These are phyloP conservation scores for Lactuca saligna DNA, from an alignment of 129 eudicot species.

Conservation along the genomic window DNA sequence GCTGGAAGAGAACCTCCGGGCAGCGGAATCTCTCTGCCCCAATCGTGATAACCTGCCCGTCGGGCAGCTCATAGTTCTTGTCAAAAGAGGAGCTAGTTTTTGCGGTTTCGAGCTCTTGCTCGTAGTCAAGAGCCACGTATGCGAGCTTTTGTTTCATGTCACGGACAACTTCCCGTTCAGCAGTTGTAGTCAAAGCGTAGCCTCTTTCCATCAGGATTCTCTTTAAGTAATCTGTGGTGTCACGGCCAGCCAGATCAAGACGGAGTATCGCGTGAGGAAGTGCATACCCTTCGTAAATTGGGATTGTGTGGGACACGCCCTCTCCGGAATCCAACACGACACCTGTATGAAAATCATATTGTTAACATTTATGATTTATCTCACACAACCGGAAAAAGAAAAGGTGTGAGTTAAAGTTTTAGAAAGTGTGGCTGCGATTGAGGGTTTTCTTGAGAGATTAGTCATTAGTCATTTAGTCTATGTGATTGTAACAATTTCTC, in stretches of 20 bases:
- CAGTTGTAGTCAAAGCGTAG: conserved; percentile 58
- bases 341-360: conserved; percentile 27
- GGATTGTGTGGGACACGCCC: neutral
- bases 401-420: no score
- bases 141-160: conserved; percentile 57
- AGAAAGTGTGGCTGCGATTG: no score
- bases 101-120: neutral
- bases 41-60: neutral
- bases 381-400: neutral
- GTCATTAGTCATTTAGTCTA: no score
- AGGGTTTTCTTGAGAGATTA: no score
- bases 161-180: conserved; percentile 66
- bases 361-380: neutral
- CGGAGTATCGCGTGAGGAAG: neutral
- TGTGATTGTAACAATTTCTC: no score
- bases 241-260: conserved; percentile 15
- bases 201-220: conserved; percentile 56
- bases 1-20: conserved; percentile 58
- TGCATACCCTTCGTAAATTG: neutral
- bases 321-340: neutral
- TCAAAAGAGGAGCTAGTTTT: neutral
- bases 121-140: conserved; percentile 36
- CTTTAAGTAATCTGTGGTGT: conserved; percentile 50
- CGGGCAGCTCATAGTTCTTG: neutral
- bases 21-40: conserved; percentile 51